Evolutionary conservation across 768 basidiomycete genomes (phyloP), one percentile per base, ranked within the genome.

Genomic region (Erythrobasidium yunnanense): DNA sequence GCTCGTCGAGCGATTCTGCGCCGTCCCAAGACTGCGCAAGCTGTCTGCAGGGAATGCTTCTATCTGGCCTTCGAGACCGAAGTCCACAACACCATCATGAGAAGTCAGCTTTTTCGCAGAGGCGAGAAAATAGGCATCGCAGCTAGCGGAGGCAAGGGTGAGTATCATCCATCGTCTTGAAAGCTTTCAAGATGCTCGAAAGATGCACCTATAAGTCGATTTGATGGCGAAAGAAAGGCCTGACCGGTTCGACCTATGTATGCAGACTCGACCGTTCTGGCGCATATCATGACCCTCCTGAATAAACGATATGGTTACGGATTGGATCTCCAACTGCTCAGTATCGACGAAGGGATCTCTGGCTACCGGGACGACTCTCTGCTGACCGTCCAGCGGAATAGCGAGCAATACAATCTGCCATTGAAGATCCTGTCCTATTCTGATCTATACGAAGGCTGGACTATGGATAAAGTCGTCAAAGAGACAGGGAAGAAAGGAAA

Each of bases 11-110:
- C 95, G 0, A 91, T 97, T 72, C 76, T 99, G 45, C 92, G 88
- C 73, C 81, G 95, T 18, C 95, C 93, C 1, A 99, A 99, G 77
- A 99, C 92, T 0, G 90, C 90, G 0, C 92, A 96, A 74, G 90
- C 91, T 75, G 91, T 97, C 67, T 99, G 95, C 80, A 87, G 86
- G 76, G 84, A 87, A 38, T 99, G 95, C 75, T 95, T 92, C 78
- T 99, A 90, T 79, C 84, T 84, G 70, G 91, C 96, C 42, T 99
- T 99, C 72, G 95, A 99, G 80, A 93, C 90, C 0, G 95, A 99
- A 75, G 86, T 99, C 29, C 95, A 99, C 78, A 87, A 92, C 75
- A 96, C 95, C 0, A 96, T 97, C 74, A 84, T 80, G 4, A 82
- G 88, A 72, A 88, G 11, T 69, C 79, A 79, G 62, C 80, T 99